Evolutionary conservation across 2,329 filamentous ascomycete genomes (phyloP).

Genomic region (Aspergillus piperis): DNA sequence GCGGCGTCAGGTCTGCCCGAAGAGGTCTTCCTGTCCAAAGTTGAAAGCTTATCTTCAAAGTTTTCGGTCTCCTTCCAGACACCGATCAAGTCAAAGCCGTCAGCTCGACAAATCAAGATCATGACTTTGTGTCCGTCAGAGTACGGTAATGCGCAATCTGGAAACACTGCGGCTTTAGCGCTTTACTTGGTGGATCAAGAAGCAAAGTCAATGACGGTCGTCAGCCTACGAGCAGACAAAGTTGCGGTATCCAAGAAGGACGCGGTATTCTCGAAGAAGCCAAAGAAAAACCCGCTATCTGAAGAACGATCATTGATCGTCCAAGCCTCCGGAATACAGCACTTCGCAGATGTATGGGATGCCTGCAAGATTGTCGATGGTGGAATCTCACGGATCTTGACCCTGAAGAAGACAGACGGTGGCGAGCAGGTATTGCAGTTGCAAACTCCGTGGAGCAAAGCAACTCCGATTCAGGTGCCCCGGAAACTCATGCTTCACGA

Average conservation of each 20-base stretch:
- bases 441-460: conserved; percentile 73
- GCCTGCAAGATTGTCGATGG: conserved; percentile 72
- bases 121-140: conserved; percentile 62
- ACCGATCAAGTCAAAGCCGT: conserved; percentile 26
- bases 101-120: conserved; percentile 47
- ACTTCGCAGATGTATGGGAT: conserved; percentile 69
- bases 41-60: conserved; percentile 67
- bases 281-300: conserved; percentile 23
- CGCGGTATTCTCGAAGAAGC: conserved; percentile 28
- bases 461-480: conserved; percentile 68
- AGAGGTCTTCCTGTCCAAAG: conserved; percentile 70
- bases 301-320: conserved; percentile 32
- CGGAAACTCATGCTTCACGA: conserved; percentile 60
- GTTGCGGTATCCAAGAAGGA: conserved; percentile 31
- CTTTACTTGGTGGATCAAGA: conserved; percentile 70
- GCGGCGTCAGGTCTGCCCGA: conserved; percentile 70
- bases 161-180: conserved; percentile 37
- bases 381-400: conserved; percentile 66
- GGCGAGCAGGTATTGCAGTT: conserved; percentile 68
- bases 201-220: conserved; percentile 67
- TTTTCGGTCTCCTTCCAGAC: conserved; percentile 34
- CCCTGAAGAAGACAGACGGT: conserved; percentile 65
- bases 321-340: conserved; percentile 51
- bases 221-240: conserved; percentile 62
- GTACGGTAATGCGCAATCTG: conserved; percentile 32